These are phyloP conservation scores for Saccharum hybrid DNA, from an alignment of 202 grass and related monocot genomes.

Conservation along the genomic window DNA sequence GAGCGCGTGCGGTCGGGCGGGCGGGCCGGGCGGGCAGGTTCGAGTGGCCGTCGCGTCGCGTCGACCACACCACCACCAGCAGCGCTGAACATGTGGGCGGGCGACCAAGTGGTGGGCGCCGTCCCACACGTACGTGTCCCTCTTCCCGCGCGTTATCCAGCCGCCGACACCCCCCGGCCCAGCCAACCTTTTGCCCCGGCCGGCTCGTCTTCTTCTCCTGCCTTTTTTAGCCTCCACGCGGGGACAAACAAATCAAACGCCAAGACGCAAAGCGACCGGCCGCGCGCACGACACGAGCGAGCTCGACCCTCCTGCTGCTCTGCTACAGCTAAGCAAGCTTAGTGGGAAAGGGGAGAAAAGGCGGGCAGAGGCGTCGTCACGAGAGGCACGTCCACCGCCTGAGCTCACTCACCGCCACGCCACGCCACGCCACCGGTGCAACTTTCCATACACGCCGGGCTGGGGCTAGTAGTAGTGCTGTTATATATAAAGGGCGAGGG, in stretches of 20 bases:
- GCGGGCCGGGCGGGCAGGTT: background rate
- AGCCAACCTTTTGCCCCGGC: slow-evolving; percentile 20
- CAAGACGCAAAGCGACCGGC: slow-evolving; percentile 47
- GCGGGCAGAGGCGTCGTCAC: background rate
- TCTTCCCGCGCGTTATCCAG: slow-evolving; percentile 8
- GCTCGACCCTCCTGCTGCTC: background rate
- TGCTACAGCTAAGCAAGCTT: background rate
- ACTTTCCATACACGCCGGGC: slow-evolving; percentile 26
- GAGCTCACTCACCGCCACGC: slow-evolving; percentile 17
- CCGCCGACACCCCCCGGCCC: slow-evolving; percentile 33
- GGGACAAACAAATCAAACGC: slow-evolving; percentile 11
- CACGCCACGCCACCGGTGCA: slow-evolving; percentile 27
- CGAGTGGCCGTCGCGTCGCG: background rate
- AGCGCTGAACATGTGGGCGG: background rate
- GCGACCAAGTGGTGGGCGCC: slow-evolving; percentile 47
- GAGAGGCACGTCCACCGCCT: slow-evolving; percentile 18
- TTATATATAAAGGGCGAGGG: background rate
- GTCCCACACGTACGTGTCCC: slow-evolving; percentile 41
- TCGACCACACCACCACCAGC: background rate
- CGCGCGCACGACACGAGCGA: background rate
- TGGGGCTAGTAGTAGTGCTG: too few species aligned
- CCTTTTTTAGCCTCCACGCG: slow-evolving; percentile 16
- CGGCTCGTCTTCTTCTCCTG: slow-evolving; percentile 7
- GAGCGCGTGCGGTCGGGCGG: background rate
- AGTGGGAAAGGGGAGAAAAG: slow-evolving; percentile 15